phyloP scores from a whole-genome alignment of 2,329 filamentous ascomycete species.

The Xylaria sp. region DNA sequence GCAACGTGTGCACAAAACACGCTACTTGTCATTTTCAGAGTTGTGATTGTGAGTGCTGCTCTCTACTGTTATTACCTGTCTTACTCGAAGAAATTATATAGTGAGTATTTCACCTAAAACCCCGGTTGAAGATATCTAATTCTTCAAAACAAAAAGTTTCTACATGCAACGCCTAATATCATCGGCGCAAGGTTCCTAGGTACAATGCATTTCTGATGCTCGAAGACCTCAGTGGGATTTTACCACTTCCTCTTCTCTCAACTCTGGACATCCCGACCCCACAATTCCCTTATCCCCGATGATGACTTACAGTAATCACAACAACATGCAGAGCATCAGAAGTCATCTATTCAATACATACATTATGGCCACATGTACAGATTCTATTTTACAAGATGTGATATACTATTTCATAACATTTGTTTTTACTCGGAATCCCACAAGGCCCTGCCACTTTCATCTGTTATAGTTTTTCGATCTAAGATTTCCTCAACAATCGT shows the following conservation, averaged over 20 bases:
- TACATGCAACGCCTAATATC: slow-evolving; percentile 64
- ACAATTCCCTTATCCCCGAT: slow-evolving; percentile 11
- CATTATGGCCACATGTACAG: slow-evolving; percentile 4
- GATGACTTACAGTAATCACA: not conserved
- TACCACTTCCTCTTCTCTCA: slow-evolving; percentile 19
- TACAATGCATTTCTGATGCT: slow-evolving; percentile 55
- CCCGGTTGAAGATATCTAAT: too few relatives aligned
- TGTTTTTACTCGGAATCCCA: slow-evolving; percentile 48
- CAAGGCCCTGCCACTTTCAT: slow-evolving; percentile 55
- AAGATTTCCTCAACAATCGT: slow-evolving; percentile 76
- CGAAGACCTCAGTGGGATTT: slow-evolving; percentile 49
- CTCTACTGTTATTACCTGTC: too few relatives aligned
- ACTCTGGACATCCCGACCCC: slow-evolving; percentile 38
- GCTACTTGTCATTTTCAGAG: too few relatives aligned
- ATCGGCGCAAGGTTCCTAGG: slow-evolving; percentile 61
- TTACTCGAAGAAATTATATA: too few relatives aligned
- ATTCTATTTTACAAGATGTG: slow-evolving; percentile 38
- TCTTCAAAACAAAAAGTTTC: too few relatives aligned
- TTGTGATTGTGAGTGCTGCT: too few relatives aligned
- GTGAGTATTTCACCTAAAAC: too few relatives aligned
- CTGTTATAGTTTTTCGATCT: slow-evolving; percentile 66
- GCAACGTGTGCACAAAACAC: too few relatives aligned
- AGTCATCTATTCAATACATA: slow-evolving; percentile 6
- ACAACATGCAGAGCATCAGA: slow-evolving; percentile 11
- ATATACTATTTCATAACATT: slow-evolving; percentile 15